Percentiles rank a stretch among this genome's conserved stretches.
Conservation (phyloP, 2,329 filamentous ascomycete species). For the Fragosphaeria purpurea region DNA sequence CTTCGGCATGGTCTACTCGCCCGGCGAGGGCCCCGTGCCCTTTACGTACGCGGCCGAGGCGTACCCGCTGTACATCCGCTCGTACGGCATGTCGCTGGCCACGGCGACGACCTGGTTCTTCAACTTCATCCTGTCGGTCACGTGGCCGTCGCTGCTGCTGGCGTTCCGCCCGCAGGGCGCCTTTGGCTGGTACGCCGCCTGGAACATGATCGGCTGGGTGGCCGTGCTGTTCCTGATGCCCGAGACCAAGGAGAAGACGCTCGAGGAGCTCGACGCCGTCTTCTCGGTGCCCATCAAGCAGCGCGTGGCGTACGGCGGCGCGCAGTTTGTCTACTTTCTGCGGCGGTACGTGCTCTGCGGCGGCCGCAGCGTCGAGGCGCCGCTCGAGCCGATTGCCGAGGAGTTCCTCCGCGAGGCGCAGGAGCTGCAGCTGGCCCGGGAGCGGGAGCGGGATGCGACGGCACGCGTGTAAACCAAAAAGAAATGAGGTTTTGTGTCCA, state of each 20-base stretch:
- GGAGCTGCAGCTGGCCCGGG: background rate
- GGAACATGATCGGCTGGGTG: conserved; percentile 38
- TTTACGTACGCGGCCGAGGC: conserved; percentile 60
- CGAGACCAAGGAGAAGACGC: conserved; percentile 30
- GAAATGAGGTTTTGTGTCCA: background rate
- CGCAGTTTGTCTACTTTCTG: conserved; percentile 13
- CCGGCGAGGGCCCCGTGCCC: conserved; percentile 52
- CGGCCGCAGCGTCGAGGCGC: conserved; percentile 1
- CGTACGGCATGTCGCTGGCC: conserved; percentile 50
- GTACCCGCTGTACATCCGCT: conserved; percentile 53
- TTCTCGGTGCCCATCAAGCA: conserved; percentile 21
- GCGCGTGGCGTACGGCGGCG: conserved; percentile 14
- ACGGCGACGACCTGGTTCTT: conserved; percentile 43
- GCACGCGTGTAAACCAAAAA: conserved; percentile 4
- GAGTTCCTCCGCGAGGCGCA: background rate
- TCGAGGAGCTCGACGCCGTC: conserved; percentile 28
- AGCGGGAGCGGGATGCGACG: conserved; percentile 6
- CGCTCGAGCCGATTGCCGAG: conserved; percentile 7
- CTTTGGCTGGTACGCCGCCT: conserved; percentile 39
- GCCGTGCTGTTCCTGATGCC: conserved; percentile 28
- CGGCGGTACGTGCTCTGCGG: conserved; percentile 11
- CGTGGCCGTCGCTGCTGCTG: conserved; percentile 35
- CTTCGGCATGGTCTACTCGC: conserved; percentile 41
- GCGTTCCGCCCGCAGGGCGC: conserved; percentile 36
- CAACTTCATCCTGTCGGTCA: conserved; percentile 31